Base-by-base conservation (phyloP, 371 early-diverging fungal genomes). In the Apophysomyces sp. region DNA sequence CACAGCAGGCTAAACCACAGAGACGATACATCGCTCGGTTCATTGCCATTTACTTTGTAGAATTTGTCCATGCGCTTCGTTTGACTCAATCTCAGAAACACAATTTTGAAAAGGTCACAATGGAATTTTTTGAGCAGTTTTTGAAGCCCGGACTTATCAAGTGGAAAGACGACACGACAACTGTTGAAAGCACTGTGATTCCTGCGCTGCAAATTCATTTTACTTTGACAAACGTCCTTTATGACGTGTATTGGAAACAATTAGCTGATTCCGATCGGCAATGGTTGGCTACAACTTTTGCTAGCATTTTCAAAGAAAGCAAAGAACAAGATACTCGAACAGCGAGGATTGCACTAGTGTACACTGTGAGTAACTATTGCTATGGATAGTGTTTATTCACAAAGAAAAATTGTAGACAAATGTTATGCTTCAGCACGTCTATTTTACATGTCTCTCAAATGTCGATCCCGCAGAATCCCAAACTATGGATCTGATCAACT, bases 141-240 rank as follows among this genome's bases (percentile, higher is more conserved):
- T 67, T 71, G 15, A 63, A 70, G n/a, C 69, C 68, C 39, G 52
- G 60, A 62, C 66, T 63, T 21, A 21, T 26, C 29, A 27, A 21
- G 34, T 68, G 60, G 70, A 67, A 54, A 5, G 44, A 37, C 21
- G 58, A 41, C 41, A 65, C 5, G 13, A 16, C 2, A 0, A 29
- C 51, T 15, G 24, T 58, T 5, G 62, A 66, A 40, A 55, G 26
- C 3, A 39, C 56, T 12, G 29, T 74, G 16, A 65, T 76, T 5
- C 84, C 86, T 1, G 83, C 86, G 3, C 58, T 86, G 18, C 77
- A 77, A 49, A 58, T 84, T 5, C 84, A 86, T 57, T 72, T 74
- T 21, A 65, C 78, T 1, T 64, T 86, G n/a, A 72, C 66, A 29
- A 77, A 67, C 12, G 71, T 65, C 1, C 76, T 84, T 32, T 75